A percentile compares a stretch with the other conserved stretches of the same genome.
Evolutionary conservation across 2,329 filamentous ascomycete species (phyloP).

Genomic region (Arthrobotrys megalospora): DNA sequence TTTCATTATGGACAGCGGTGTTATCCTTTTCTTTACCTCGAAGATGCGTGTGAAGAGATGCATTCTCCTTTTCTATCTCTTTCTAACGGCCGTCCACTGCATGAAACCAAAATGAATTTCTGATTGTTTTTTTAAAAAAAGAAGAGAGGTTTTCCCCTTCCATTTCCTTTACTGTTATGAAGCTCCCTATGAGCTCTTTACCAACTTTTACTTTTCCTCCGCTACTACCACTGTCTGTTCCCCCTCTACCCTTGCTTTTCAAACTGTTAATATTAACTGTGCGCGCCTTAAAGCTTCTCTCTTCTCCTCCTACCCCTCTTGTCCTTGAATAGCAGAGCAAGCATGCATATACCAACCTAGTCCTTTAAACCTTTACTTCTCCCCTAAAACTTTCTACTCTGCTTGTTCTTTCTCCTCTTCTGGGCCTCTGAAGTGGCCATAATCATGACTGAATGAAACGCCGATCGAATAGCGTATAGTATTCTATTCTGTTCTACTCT

Average conservation of each 20-base stretch:
- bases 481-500: conserved; percentile 10
- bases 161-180: conserved; percentile 8
- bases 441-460: conserved; percentile 25
- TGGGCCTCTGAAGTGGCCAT: conserved; percentile 21
- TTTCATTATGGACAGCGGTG: conserved; percentile 48
- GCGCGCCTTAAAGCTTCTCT: conserved; percentile 35
- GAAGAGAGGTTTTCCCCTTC: conserved; percentile 36
- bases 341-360: conserved; percentile 34
- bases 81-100: conserved; percentile 53
- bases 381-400: conserved; percentile 23
- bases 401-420: conserved; percentile 11
- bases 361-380: conserved; percentile 7
- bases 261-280: conserved; percentile 53
- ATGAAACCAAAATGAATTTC: conserved; percentile 55
- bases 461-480: conserved; percentile 36
- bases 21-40: conserved; percentile 39
- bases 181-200: conserved; percentile 14
- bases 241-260: conserved; percentile 23
- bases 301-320: conserved; percentile 11
- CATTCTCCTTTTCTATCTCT: conserved; percentile 40
- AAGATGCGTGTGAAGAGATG: conserved; percentile 56
- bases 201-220: conserved; percentile 8
- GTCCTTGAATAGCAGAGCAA: conserved; percentile 48
- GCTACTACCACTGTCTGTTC: conserved; percentile 13
- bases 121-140: conserved; percentile 30